Conservation (phyloP, 1,284 basidiomycete species). For the Apiotrichum gracile region DNA sequence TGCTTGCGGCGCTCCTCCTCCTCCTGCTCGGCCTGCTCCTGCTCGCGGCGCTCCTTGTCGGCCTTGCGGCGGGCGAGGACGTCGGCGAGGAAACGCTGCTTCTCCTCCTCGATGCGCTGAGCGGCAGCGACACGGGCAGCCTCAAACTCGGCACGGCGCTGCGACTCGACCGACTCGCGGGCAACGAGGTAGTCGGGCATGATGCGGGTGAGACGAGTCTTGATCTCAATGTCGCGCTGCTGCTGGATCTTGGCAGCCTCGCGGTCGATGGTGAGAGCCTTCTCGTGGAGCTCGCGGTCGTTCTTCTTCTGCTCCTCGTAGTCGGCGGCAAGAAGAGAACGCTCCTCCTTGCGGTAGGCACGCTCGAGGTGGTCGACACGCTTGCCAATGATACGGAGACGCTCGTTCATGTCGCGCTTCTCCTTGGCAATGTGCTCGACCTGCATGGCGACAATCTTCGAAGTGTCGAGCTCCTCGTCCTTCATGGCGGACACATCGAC, state of each 20-base stretch:
- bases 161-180: conserved; percentile 57
- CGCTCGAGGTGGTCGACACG: conserved; percentile 94
- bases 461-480: conserved; percentile 75
- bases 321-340: conserved; percentile 76
- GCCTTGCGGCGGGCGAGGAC: conserved; percentile 50
- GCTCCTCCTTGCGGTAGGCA: conserved; percentile 90
- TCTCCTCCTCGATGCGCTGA: conserved; percentile 78
- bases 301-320: conserved; percentile 78
- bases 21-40: conserved; percentile 53
- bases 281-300: conserved; percentile 67
- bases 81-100: conserved; percentile 61
- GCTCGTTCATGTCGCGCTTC: conserved; percentile 81
- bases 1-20: conserved; percentile 54
- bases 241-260: conserved; percentile 62
- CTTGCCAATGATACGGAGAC: conserved; percentile 77
- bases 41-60: conserved; percentile 57
- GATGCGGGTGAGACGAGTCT: conserved; percentile 71
- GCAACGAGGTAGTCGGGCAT: conserved; percentile 65
- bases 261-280: conserved; percentile 58
- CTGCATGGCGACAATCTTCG: conserved; percentile 82
- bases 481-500: conserved; percentile 76
- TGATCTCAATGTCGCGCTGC: conserved; percentile 66
- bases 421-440: conserved; percentile 95
- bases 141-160: conserved; percentile 66
- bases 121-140: conserved; percentile 58